Conservation (phyloP, 2,329 filamentous ascomycete species). For the Paraconiothyrium brasiliense region DNA sequence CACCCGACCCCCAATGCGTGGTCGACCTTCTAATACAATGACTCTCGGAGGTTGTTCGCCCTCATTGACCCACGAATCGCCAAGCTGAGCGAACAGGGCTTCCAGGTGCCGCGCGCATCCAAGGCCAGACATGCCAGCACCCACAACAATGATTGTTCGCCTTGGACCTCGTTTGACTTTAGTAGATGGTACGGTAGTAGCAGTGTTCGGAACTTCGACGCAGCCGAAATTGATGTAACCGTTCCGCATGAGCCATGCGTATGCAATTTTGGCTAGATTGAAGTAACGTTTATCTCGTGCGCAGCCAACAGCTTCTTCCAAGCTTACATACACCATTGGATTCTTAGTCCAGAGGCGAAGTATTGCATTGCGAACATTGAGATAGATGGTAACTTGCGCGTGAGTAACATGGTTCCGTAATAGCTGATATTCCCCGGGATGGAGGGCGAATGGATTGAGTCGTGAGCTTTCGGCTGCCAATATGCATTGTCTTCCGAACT, state of each 20-base stretch:
- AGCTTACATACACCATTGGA: slow-evolving; percentile 80
- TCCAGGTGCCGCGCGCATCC: slow-evolving; percentile 93
- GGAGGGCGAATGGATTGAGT: slow-evolving; percentile 87
- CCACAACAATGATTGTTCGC: slow-evolving; percentile 85
- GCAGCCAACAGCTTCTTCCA: slow-evolving; percentile 89
- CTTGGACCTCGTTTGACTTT: slow-evolving; percentile 60
- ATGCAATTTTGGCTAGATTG: slow-evolving; percentile 85
- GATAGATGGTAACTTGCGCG: slow-evolving; percentile 89
- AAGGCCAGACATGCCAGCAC: slow-evolving; percentile 92
- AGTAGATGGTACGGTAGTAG: slow-evolving; percentile 44
- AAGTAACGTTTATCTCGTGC: slow-evolving; percentile 89
- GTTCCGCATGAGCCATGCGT: slow-evolving; percentile 88
- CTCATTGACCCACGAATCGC: slow-evolving; percentile 69
- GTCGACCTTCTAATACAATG: slow-evolving; percentile 84
- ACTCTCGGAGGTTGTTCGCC: slow-evolving; percentile 77
- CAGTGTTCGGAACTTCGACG: slow-evolving; percentile 70
- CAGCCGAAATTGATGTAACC: slow-evolving; percentile 99
- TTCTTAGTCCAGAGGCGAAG: slow-evolving; percentile 89
- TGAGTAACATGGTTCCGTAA: slow-evolving; percentile 84
- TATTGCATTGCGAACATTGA: slow-evolving; percentile 96
- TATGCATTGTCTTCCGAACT: slow-evolving; percentile 93
- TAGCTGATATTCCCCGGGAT: slow-evolving; percentile 83
- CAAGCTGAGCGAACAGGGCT: slow-evolving; percentile 82
- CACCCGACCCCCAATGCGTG: slow-evolving; percentile 87
- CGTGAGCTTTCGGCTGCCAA: slow-evolving; percentile 88